Base-by-base conservation (phyloP, 306 rosid species). In the Cercis canadensis region DNA sequence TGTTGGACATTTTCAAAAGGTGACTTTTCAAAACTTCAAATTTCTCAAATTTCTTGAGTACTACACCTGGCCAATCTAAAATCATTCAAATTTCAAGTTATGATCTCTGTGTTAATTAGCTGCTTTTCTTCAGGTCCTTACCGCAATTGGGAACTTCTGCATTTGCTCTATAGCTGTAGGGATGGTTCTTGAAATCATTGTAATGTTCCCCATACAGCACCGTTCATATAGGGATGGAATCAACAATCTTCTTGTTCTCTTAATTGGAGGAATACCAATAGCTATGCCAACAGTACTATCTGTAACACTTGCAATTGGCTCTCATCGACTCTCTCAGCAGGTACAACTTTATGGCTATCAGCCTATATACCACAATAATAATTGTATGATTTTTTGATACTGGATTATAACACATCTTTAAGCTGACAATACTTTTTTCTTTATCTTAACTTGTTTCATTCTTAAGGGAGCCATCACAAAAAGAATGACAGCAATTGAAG, bases 271-370 rank as follows among this genome's bases (percentile, higher is more conserved):
- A 80, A 91, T 91, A 50, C 97, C 97, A 12, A 91, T 91, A 24
- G 97, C 97, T n/a, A 91, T 91, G 96, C 97, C 97, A 72, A 91
- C 97, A 33, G 97, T 91, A n/a, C 74, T 91, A 61, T 91, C 97
- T 59, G 97, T 91, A 31, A 91, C 96, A 29, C 96, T 91, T 76
- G 97, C 97, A 33, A 91, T 91, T 49, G 97, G 97, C 58, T 91
- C 96, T 66, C 96, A 91, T 63, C 81, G 92, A 15, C 97, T 91
- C 61, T 91, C 97, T 74, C 92, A 91, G 70, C 97, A 91, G 97
- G 97, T 91, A 46, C 54, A 56, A 57, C 58, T 61, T 71, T 52
- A 17, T 36, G 41, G 36, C 18, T 41, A 2, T 32, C 36, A 43
- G 57, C 21, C 40, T n/a, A 32, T 14, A 32, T 72, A 59, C 21